Conservation (phyloP, 768 basidiomycete species). For the Symmetrospora coprosmae region DNA sequence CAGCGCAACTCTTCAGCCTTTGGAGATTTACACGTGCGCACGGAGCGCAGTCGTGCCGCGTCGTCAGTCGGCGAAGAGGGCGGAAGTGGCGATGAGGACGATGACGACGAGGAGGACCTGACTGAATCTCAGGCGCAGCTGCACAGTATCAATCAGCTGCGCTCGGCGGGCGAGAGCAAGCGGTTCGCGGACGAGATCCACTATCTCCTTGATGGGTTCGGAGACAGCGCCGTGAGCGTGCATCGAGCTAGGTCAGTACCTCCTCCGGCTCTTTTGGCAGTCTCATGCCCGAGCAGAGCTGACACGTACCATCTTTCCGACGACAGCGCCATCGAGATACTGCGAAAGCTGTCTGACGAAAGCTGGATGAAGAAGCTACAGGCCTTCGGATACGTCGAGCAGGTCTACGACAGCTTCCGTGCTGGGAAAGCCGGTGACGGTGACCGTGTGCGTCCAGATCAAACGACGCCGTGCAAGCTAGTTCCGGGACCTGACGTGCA, state of each 20-base stretch:
- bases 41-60: too few relatives aligned
- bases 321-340: constrained; percentile 25
- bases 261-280: too few relatives aligned
- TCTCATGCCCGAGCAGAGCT: too few relatives aligned
- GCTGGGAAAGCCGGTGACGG: constrained; percentile 20
- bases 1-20: too few relatives aligned
- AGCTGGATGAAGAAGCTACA: constrained; percentile 27
- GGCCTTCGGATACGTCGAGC: constrained; percentile 20
- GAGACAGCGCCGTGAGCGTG: not conserved
- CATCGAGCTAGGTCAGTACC: constrained; percentile 25
- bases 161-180: constrained; percentile 27
- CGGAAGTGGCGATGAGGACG: too few relatives aligned
- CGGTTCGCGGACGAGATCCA: constrained; percentile 28
- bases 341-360: constrained; percentile 22
- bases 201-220: constrained; percentile 26
- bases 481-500: not conserved
- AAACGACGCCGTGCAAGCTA: not conserved
- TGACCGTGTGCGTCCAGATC: constrained; percentile 19
- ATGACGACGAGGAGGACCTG: constrained; percentile 3
- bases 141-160: constrained; percentile 14
- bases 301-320: not conserved
- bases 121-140: constrained; percentile 8
- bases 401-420: constrained; percentile 24
- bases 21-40: too few relatives aligned
- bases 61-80: too few relatives aligned